Evolutionary conservation across 2,329 filamentous ascomycete species (phyloP).

Genomic region (Conoideocrella luteorostrata): DNA sequence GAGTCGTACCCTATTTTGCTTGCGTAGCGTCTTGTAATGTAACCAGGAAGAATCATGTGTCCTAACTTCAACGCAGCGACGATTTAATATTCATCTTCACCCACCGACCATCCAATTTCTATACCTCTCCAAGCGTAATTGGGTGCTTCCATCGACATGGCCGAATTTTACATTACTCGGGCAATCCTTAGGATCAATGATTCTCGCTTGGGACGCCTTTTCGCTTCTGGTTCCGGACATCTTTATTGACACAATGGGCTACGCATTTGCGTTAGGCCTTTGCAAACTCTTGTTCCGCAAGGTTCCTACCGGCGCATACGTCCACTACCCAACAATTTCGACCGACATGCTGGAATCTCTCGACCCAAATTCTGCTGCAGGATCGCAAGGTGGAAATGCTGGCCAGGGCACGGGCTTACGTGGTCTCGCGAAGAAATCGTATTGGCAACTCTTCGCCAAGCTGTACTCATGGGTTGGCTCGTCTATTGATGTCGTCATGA

Average conservation of each 20-base stretch:
- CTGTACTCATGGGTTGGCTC: constrained; percentile 79
- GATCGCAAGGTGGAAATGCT: constrained; percentile 70
- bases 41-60: too few relatives aligned
- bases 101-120: constrained; percentile 78
- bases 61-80: constrained; percentile 43
- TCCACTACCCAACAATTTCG: constrained; percentile 97
- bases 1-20: constrained; percentile 12
- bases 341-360: constrained; percentile 93
- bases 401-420: constrained; percentile 68
- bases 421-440: constrained; percentile 67
- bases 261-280: constrained; percentile 81
- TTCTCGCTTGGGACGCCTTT: constrained; percentile 89
- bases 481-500: constrained; percentile 90
- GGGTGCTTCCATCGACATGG: constrained; percentile 81
- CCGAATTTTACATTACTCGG: constrained; percentile 88
- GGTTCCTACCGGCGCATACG: constrained; percentile 85
- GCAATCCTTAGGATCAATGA: constrained; percentile 83
- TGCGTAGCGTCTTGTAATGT: too few relatives aligned
- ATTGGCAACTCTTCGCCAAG: constrained; percentile 81
- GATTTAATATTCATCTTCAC: constrained; percentile 90
- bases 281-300: constrained; percentile 73
- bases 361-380: constrained; percentile 52
- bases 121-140: constrained; percentile 82
- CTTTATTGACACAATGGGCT: constrained; percentile 97
- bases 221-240: constrained; percentile 86